Evolutionary conservation across 202 grass and related monocot genomes (phyloP).

Genomic region (Panicum hallii): DNA sequence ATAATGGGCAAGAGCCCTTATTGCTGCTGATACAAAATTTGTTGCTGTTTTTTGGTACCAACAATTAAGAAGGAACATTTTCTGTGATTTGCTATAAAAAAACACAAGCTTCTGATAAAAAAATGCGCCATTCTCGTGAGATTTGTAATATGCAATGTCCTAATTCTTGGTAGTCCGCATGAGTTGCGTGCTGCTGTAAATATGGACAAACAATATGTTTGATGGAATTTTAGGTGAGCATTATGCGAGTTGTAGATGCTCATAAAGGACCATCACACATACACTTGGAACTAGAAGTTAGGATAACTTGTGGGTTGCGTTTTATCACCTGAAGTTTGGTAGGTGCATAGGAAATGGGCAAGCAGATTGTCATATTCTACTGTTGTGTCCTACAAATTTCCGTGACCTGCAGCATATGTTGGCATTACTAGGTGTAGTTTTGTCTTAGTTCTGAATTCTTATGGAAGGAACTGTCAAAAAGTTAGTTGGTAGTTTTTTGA

Average conservation of each 20-base stretch:
- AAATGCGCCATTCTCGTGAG: too few species aligned
- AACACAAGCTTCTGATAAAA: neutral
- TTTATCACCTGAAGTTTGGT: neutral
- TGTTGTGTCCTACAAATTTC: neutral
- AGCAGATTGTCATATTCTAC: neutral
- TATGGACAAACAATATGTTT: neutral
- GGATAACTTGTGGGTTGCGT: neutral
- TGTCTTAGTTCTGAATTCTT: neutral
- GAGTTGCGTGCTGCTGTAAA: neutral
- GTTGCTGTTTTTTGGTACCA: neutral
- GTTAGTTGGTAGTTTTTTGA: neutral
- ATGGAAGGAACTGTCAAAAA: neutral
- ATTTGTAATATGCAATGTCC: slow-evolving; percentile 6
- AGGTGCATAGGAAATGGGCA: neutral
- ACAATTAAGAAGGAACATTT: neutral
- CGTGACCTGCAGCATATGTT: slow-evolving; percentile 1
- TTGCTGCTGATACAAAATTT: neutral
- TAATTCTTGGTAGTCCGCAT: neutral
- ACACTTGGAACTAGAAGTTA: neutral
- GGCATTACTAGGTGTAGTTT: neutral
- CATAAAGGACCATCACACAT: slow-evolving; percentile 51
- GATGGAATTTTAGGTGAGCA: slow-evolving; percentile 33
- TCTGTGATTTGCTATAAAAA: neutral
- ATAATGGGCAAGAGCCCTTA: neutral
- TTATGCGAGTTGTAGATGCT: slow-evolving; percentile 31